A percentile compares a stretch with the other conserved stretches of the same genome.
Evolutionary conservation across 176 grass and related monocot species (phyloP).

Genomic region (Oryza glaberrima): DNA sequence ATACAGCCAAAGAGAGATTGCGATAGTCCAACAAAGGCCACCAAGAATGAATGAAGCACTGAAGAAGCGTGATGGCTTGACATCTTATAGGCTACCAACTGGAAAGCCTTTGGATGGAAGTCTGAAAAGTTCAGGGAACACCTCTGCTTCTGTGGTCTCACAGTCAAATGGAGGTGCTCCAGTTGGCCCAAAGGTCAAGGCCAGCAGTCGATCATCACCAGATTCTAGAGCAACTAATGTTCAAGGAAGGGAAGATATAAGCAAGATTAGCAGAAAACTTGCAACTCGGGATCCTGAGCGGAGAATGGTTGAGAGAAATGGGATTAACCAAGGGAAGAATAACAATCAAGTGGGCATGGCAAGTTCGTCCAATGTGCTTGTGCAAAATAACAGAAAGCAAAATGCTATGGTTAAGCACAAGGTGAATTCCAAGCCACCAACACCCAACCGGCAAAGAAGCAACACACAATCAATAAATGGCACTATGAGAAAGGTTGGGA

Average conservation of each 20-base stretch:
- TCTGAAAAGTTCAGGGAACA: conserved; percentile 34
- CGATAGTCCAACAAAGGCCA: conserved; percentile 45
- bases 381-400: conserved; percentile 77
- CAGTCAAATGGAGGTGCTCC: conserved; percentile 42
- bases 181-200: conserved; percentile 60
- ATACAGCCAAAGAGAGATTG: conserved; percentile 53
- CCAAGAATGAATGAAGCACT: conserved; percentile 45
- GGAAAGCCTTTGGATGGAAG: conserved; percentile 49
- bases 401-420: conserved; percentile 56
- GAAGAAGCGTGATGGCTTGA: conserved; percentile 30
- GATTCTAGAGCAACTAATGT: conserved; percentile 45
- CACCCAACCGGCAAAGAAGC: conserved; percentile 46
- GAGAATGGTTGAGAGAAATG: conserved; percentile 36
- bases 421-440: conserved; percentile 49
- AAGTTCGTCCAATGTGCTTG: conserved; percentile 44
- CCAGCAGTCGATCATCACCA: conserved; percentile 22
- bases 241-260: conserved; percentile 53
- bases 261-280: conserved; percentile 43
- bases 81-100: conserved; percentile 30
- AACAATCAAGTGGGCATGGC: conserved; percentile 37
- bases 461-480: conserved; percentile 43
- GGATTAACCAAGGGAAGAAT: conserved; percentile 38
- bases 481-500: conserved; percentile 50
- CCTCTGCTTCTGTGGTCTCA: conserved; percentile 36
- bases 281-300: conserved; percentile 32